Percentiles rank a stretch among this genome's conserved stretches.
Conservation (phyloP, 2,329 filamentous ascomycete genomes). For the Phoma sp. region DNA sequence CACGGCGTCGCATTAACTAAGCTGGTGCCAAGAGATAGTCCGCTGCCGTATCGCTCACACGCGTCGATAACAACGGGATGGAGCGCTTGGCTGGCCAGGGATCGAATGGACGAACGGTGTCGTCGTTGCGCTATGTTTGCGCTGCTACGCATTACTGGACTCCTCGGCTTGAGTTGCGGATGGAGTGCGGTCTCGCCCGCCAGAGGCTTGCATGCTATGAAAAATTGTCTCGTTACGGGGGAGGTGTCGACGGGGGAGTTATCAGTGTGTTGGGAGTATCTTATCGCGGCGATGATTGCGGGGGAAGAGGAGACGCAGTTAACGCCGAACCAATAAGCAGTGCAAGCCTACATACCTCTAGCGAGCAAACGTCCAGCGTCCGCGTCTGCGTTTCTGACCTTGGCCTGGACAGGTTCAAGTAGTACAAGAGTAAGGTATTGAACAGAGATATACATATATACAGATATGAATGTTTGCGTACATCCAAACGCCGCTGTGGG, state of each 20-base stretch:
- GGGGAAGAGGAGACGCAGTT: conserved; percentile 3
- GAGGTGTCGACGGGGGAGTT: not conserved
- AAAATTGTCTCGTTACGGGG: not conserved
- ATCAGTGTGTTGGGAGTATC: conserved; percentile 14
- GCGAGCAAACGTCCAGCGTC: too few species aligned
- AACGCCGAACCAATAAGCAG: conserved; percentile 8
- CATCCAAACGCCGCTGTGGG: conserved; percentile 1
- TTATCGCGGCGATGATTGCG: conserved; percentile 9
- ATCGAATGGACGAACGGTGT: not conserved
- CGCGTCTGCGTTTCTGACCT: too few species aligned
- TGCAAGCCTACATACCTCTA: not conserved
- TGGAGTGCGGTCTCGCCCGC: not conserved
- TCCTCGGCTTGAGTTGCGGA: not conserved
- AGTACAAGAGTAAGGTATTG: not conserved
- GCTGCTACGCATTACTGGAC: not conserved
- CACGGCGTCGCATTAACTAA: not conserved
- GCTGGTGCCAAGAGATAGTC: conserved; percentile 11
- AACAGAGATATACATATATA: conserved; percentile 13
- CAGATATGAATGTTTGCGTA: conserved; percentile 2
- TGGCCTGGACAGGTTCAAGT: not conserved
- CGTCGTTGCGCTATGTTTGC: not conserved
- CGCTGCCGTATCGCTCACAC: too few species aligned
- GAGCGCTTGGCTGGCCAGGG: not conserved
- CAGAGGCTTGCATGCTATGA: not conserved
- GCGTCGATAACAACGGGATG: conserved; percentile 1